Conservation (phyloP, 176 grass and related monocot genomes). For the Cenchrus americanus region DNA sequence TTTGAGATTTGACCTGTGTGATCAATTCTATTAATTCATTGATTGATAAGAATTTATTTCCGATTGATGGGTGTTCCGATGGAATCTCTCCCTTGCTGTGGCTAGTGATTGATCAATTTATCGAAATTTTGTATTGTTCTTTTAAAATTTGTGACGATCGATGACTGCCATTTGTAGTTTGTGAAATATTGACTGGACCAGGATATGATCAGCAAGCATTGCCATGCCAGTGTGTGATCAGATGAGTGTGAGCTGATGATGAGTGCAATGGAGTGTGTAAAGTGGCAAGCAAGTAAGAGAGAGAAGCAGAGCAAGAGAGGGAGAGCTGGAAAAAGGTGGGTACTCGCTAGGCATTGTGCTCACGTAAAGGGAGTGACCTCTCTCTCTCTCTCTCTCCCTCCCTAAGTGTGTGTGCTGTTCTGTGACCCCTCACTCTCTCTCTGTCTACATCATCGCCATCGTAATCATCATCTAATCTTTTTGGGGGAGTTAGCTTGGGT, state of each 20-base stretch:
- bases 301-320: no score
- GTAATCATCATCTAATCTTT: constrained; percentile 37
- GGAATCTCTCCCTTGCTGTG: not conserved
- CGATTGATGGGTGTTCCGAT: not conserved
- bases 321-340: constrained; percentile 47
- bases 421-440: constrained; percentile 23
- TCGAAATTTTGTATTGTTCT: no score
- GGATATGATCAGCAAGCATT: not conserved
- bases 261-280: constrained; percentile 54
- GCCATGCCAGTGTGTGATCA: constrained; percentile 1
- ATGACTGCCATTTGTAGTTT: not conserved
- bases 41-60: not conserved
- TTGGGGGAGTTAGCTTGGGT: constrained; percentile 39
- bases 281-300: constrained; percentile 36
- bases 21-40: constrained; percentile 50
- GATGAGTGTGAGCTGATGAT: constrained; percentile 43
- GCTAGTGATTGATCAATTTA: not conserved
- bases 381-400: not conserved
- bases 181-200: not conserved
- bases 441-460: constrained; percentile 22
- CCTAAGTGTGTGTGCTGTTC: constrained; percentile 19
- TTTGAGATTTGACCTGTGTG: constrained; percentile 28
- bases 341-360: constrained; percentile 56
- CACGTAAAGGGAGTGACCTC: constrained; percentile 60
- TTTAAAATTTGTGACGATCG: not conserved